A percentile compares a stretch with the other conserved stretches of the same genome.
Conservation (phyloP, 805 yeast species). For the Metschnikowia borealis region DNA sequence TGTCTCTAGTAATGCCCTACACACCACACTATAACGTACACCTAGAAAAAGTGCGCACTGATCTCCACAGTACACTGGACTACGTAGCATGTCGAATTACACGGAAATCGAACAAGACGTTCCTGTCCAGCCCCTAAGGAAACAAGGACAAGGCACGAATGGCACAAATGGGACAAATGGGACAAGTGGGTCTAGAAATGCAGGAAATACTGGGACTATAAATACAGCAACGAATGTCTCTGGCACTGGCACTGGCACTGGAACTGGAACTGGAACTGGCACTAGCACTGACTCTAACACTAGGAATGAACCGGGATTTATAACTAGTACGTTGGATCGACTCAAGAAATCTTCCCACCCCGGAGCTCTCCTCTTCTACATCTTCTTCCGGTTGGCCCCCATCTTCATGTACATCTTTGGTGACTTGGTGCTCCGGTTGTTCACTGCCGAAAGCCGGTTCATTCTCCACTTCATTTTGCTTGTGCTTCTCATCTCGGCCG, state of each 20-base stretch:
- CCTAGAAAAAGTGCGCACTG: no score
- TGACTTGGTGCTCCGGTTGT: conserved; percentile 50
- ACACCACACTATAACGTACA: no score
- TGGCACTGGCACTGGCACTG: no score
- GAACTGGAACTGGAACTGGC: no score
- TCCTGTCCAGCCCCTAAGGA: neutral
- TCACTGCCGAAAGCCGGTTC: conserved; percentile 37
- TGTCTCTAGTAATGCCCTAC: no score
- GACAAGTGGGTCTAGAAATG: no score
- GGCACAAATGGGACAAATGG: no score
- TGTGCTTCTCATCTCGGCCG: conserved; percentile 75
- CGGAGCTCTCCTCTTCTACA: conserved; percentile 62
- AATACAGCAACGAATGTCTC: neutral
- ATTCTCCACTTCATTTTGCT: conserved; percentile 76
- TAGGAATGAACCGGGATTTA: neutral
- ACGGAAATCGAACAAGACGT: conserved; percentile 31
- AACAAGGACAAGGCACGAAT: no score
- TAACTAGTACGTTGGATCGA: conserved; percentile 4
- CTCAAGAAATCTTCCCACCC: conserved; percentile 77
- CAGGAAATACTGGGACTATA: no score
- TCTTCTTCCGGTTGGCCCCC: conserved; percentile 61
- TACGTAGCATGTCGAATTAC: conserved; percentile 17
- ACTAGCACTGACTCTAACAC: no score
- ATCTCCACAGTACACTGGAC: no score
- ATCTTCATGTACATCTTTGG: conserved; percentile 69